These are phyloP conservation scores for Geranium brycei DNA, from an alignment of 345 rosid genomes.

Conservation along the genomic window DNA sequence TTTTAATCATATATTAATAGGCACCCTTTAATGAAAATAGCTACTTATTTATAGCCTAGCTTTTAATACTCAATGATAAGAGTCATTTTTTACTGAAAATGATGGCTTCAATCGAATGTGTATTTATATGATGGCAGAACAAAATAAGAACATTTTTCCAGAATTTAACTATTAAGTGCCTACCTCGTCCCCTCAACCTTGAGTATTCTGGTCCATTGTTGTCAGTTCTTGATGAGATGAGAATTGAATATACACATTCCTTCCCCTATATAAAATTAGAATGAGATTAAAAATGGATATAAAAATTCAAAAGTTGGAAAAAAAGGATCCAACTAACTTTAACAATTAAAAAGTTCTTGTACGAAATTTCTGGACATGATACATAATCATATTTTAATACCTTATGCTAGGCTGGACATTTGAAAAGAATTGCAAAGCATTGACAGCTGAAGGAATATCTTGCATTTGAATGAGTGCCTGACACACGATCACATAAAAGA, in stretches of 20 bases:
- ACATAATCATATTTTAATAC: conserved; percentile 19
- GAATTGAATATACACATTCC: conserved; percentile 93
- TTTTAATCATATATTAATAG: no score
- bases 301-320: background rate
- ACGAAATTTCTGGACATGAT: background rate
- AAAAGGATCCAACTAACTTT: background rate
- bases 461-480: conserved; percentile 99
- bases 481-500: conserved; percentile 7
- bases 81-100: background rate
- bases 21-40: no score
- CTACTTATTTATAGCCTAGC: background rate
- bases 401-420: conserved; percentile 82
- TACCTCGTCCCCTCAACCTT: conserved; percentile 96
- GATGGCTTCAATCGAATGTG: background rate
- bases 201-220: conserved; percentile 81
- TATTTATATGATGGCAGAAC: conserved; percentile 2
- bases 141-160: background rate
- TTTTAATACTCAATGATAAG: background rate
- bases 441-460: conserved; percentile 77
- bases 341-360: background rate
- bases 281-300: background rate
- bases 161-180: conserved; percentile 14
- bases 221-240: conserved; percentile 97
- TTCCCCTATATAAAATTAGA: conserved; percentile 39
- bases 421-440: conserved; percentile 69